Percentiles rank a stretch among this genome's conserved stretches.
phyloP scores from a whole-genome alignment of 352 stramenopile species.

The Sclerospora graminicola region DNA sequence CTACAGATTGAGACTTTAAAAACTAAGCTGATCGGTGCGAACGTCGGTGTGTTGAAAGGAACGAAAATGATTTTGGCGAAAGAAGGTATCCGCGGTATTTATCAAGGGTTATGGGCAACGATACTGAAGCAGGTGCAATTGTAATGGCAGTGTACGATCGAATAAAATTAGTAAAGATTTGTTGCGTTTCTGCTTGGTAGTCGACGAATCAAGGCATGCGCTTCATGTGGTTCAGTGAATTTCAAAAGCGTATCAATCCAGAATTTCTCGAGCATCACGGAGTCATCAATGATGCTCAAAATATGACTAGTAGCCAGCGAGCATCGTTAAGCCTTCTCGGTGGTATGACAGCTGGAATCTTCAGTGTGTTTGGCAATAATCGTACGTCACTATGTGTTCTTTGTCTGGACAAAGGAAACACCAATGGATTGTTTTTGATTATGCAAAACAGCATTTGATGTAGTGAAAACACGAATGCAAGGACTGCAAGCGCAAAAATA shows the following conservation, averaged over 20 bases:
- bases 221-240: slow-evolving; percentile 97
- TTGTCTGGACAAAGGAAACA: neutral
- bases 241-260: slow-evolving; percentile 68
- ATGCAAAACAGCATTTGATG: slow-evolving; percentile 48
- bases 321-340: slow-evolving; percentile 88
- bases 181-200: slow-evolving; percentile 13
- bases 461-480: slow-evolving; percentile 83
- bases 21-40: slow-evolving; percentile 95
- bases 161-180: neutral
- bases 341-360: slow-evolving; percentile 93
- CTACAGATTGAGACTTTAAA: slow-evolving; percentile 92
- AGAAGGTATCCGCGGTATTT: slow-evolving; percentile 88
- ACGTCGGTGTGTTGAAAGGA: slow-evolving; percentile 85
- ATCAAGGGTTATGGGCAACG: slow-evolving; percentile 90
- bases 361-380: slow-evolving; percentile 96
- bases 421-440: slow-evolving; percentile 1
- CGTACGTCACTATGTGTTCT: slow-evolving; percentile 49
- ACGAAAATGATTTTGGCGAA: slow-evolving; percentile 88
- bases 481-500: slow-evolving; percentile 60
- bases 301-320: slow-evolving; percentile 54
- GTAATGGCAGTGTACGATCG: neutral
- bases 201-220: slow-evolving; percentile 92
- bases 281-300: slow-evolving; percentile 60
- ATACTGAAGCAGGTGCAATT: slow-evolving; percentile 87
- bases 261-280: slow-evolving; percentile 38